Evolutionary conservation across 2,329 filamentous ascomycete genomes (phyloP), one percentile per base, ranked within the genome.

Genomic region (Fusarium ambrosium): DNA sequence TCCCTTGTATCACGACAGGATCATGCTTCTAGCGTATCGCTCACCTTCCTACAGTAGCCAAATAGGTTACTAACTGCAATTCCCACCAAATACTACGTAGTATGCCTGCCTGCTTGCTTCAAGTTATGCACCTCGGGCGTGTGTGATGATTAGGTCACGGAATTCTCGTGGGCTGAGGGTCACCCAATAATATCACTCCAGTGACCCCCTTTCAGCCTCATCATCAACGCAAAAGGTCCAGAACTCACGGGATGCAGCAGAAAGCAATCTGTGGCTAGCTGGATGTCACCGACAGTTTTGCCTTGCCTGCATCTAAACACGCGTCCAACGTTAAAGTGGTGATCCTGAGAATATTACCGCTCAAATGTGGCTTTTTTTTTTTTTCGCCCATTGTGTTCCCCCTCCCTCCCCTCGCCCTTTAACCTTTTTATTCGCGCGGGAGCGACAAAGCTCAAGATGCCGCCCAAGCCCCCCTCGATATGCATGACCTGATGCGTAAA

Each of bases 201-300:
- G 45, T 74, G 72, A 66, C 71, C 72, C 71, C 64, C 71, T 74
- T 74, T 74, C 63, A 75, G 73, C 73, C 73, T 75, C 73, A 76
- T 74, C 68, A 32, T 37, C 73, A 72, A 74, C 71, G 60, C 43
- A 70, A 53, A 53, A 68, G 71, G 71, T 55, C 71, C 69, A 66
- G 71, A 73, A 71, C 70, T 60, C 58, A 34, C 45, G 37, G 59
- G 32, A 56, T 56, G 51, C 53, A 36, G 29, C 53, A 36, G 29
- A 18, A 58, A 59, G 58, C 70, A 62, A 68, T 73, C n/a, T 32
- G 39, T 62, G 59, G 27, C 41, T 62, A 45, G 29, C 27, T 62
- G 24, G 58, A 53, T 53, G 24, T n/a, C 51, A 56, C 29, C 51
- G 11, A 56, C 58, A 16, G 37, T 61, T 32, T 56, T 56, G 13